phyloP scores from a whole-genome alignment of 345 rosid genomes.

The Populus ilicifolia region DNA sequence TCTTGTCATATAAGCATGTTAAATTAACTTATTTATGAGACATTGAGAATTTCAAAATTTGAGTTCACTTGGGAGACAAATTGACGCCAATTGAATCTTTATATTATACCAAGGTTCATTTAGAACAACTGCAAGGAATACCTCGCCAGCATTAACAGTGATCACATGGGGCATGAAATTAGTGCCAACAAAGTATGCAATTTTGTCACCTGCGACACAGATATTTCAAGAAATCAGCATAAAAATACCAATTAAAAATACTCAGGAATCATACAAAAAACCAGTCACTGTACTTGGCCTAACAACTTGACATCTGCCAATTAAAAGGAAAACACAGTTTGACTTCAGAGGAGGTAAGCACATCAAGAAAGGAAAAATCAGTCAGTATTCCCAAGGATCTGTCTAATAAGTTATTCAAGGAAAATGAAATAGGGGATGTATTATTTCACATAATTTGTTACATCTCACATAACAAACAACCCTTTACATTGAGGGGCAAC shows the following conservation, averaged over 20 bases:
- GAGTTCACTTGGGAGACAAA: neutral
- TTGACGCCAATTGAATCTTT: neutral
- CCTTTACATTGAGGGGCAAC: neutral
- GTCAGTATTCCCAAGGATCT: too few species aligned
- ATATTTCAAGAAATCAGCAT: slow-evolving; percentile 10
- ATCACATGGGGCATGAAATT: slow-evolving; percentile 83
- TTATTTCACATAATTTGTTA: neutral
- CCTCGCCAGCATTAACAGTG: slow-evolving; percentile 90
- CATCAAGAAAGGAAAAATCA: neutral
- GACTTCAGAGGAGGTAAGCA: neutral
- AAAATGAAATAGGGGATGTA: too few species aligned
- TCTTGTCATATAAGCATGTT: neutral
- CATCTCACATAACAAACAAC: neutral
- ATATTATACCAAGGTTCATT: neutral
- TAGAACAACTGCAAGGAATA: slow-evolving; percentile 25
- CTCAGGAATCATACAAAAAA: neutral
- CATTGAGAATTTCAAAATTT: neutral
- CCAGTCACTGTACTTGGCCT: neutral
- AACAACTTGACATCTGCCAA: neutral
- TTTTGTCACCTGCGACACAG: slow-evolving; percentile 43
- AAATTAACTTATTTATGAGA: neutral
- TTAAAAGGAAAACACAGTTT: neutral
- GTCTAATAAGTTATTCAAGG: neutral
- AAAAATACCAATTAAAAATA: neutral
- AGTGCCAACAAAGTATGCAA: slow-evolving; percentile 54